A percentile compares a stretch with the other conserved stretches of the same genome.
Evolutionary conservation across 2,329 filamentous ascomycete genomes (phyloP).

Genomic region (Fusarium illudens): DNA sequence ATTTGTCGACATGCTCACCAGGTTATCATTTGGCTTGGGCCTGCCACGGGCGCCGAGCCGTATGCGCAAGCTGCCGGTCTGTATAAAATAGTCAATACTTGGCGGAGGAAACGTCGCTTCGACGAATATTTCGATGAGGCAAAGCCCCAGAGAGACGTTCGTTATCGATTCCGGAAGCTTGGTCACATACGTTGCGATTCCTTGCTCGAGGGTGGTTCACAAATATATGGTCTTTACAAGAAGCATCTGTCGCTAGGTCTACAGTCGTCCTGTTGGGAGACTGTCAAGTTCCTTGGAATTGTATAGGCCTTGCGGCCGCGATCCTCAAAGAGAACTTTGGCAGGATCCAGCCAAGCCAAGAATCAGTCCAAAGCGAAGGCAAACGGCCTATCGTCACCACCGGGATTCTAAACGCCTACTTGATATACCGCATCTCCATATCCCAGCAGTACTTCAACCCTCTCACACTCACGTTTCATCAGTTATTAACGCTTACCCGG

Average conservation of each 20-base stretch:
- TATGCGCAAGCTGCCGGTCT: neutral
- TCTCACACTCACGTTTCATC: neutral
- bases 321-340: slow-evolving; percentile 2
- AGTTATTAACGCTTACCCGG: neutral
- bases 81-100: neutral
- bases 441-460: neutral
- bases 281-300: neutral
- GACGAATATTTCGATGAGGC: neutral
- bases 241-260: neutral
- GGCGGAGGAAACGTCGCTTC: neutral
- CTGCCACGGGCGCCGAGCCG: neutral
- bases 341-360: neutral
- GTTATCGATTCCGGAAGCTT: neutral
- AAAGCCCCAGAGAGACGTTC: neutral
- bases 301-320: neutral
- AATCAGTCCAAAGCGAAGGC: neutral
- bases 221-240: slow-evolving; percentile 5
- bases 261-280: neutral
- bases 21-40: neutral
- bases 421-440: slow-evolving; percentile 6
- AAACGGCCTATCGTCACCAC: neutral
- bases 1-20: neutral
- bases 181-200: neutral
- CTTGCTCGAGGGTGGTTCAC: slow-evolving; percentile 1
- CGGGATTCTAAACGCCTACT: slow-evolving; percentile 1